Evolutionary conservation across 306 rosid species (phyloP).

Genomic region (Dryas drummondii): DNA sequence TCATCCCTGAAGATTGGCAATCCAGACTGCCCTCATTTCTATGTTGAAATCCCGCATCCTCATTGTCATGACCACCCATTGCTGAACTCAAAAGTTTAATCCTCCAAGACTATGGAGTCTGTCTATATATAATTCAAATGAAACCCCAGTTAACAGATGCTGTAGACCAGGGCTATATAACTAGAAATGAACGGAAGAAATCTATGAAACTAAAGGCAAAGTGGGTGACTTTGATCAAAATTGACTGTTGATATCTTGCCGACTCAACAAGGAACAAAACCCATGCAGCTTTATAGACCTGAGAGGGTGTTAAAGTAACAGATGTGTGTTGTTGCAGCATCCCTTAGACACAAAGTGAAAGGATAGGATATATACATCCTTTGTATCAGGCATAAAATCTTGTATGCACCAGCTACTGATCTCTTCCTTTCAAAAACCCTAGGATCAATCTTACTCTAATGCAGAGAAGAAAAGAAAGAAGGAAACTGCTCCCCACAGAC

Average conservation of each 20-base stretch:
- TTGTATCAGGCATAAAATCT: conserved; percentile 62
- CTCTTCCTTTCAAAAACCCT: conserved; percentile 50
- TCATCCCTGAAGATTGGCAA: conserved; percentile 52
- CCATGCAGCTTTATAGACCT: conserved; percentile 81
- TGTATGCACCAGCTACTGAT: conserved; percentile 36
- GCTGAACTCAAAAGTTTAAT: conserved; percentile 38
- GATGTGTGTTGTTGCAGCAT: conserved; percentile 58
- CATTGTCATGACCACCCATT: conserved; percentile 75
- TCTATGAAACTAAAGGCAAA: conserved; percentile 52
- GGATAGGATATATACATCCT: conserved; percentile 34
- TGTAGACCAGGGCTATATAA: conserved; percentile 30
- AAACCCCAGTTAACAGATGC: conserved; percentile 39
- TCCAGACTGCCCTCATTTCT: conserved; percentile 51
- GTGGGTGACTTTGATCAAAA: conserved; percentile 70
- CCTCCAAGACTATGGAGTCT: conserved; percentile 27
- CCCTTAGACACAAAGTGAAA: conserved; percentile 57
- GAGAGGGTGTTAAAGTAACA: conserved; percentile 75
- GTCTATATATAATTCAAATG: conserved; percentile 23
- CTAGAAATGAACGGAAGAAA: conserved; percentile 25
- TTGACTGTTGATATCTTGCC: conserved; percentile 69
- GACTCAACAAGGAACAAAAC: conserved; percentile 86
- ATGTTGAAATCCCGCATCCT: conserved; percentile 62
- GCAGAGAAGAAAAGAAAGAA: conserved; percentile 29
- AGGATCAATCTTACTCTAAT: conserved; percentile 49
- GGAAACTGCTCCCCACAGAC: conserved; percentile 45